Conservation (phyloP, 108 stramenopile genomes). For the Stephanodiscus triporus region DNA sequence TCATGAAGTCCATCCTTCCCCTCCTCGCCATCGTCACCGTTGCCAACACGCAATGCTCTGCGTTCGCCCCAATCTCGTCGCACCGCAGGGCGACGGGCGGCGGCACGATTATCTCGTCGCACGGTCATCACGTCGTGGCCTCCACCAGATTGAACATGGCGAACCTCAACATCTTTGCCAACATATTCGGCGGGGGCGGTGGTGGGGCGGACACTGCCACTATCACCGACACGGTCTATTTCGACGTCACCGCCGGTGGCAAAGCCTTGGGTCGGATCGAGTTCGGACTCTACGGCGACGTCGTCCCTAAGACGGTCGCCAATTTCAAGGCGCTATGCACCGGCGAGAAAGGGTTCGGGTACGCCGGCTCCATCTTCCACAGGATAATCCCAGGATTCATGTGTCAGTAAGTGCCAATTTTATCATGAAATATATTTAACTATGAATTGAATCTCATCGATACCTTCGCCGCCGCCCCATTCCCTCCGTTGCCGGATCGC, state of each 20-base stretch:
- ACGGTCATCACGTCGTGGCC: neutral
- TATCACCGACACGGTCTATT: slow-evolving; percentile 91
- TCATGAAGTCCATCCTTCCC: slow-evolving; percentile 14
- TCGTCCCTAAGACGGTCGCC: slow-evolving; percentile 89
- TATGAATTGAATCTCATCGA: no score
- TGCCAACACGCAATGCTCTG: slow-evolving; percentile 7
- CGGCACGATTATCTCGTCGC: neutral
- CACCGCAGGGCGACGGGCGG: neutral
- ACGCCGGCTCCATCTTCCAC: slow-evolving; percentile 87
- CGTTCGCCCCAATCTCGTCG: slow-evolving; percentile 15
- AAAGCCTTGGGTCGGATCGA: slow-evolving; percentile 78
- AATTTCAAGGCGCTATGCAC: slow-evolving; percentile 88
- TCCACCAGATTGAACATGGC: slow-evolving; percentile 7
- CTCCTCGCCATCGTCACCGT: slow-evolving; percentile 22
- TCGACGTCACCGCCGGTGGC: slow-evolving; percentile 85
- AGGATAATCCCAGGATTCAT: slow-evolving; percentile 88
- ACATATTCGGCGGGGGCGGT: slow-evolving; percentile 47
- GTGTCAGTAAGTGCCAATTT: slow-evolving; percentile 54
- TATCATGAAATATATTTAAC: no score
- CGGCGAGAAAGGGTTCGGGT: slow-evolving; percentile 88
- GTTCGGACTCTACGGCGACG: slow-evolving; percentile 90
- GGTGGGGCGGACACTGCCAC: slow-evolving; percentile 70
- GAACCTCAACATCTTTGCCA: slow-evolving; percentile 41
- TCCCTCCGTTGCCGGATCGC: no score
- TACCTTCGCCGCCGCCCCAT: no score